Evolutionary conservation across 2,329 filamentous ascomycete species (phyloP), one percentile per base, ranked within the genome.

Genomic region (Aspergillus versicolor): DNA sequence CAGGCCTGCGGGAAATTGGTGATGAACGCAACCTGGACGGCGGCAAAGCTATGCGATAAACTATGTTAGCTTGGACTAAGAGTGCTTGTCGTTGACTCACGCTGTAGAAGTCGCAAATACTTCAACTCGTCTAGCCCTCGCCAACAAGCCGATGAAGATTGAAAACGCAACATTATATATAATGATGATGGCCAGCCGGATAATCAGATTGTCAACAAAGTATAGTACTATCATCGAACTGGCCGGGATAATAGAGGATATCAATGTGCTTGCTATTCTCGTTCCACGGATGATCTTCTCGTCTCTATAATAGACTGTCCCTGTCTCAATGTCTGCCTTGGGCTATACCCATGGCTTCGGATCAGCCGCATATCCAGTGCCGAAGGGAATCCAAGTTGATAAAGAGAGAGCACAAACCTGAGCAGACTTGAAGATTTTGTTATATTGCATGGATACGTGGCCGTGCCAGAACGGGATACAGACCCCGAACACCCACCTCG

Each of bases 161-260:
- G 57, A 54, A 46, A 61, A 61, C 2, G 40, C 21, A 15, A 61
- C 17, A 30, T 61, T 61, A 32, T 60, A 61, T 5, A 61, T 22
- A 13, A 60, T n/a, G 15, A 60, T 52, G 15, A 54, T 48, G 12
- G 40, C 21, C 13, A 59, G 24, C 38, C 51, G 50, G 3, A 3
- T 27, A 12, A 46, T 19, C 4, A 46, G 44, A 30, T 54, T 38
- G 11, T 59, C 19, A 15, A 61, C 12, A 32, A 57, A 27, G n/a
- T 53, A 61, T 4, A 61, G 34, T 1, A 52, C 50, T 5, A 60
- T 17, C 38, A 61, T 59, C 3, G 57, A 57, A n/a, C 37, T 49
- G 1, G 54, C 57, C 1, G 60, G 57, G 4, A 61, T 49, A 2
- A 55, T 17, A 1, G 46, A 45, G 13, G 48, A 57, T 2, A 52